Percentiles rank a stretch among this genome's conserved stretches.
phyloP scores from a whole-genome alignment of 495 filamentous ascomycete species.

The Lepraria neglecta region DNA sequence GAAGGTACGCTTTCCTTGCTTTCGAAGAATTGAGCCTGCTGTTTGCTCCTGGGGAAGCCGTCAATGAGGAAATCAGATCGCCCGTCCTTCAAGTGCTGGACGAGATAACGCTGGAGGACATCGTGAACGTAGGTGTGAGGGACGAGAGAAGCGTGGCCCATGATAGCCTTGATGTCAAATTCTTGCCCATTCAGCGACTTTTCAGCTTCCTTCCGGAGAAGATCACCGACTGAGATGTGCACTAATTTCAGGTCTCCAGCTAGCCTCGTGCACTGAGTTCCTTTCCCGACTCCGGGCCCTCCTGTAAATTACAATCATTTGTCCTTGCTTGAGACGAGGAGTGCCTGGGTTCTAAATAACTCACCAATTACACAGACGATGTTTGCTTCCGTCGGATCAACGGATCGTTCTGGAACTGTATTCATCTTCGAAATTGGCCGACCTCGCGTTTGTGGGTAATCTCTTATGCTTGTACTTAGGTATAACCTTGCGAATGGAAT shows the following conservation, averaged over 20 bases:
- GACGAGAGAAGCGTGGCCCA: conserved; percentile 11
- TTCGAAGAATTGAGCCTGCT: conserved; percentile 10
- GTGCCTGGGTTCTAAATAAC: background rate
- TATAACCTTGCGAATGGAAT: too few species aligned
- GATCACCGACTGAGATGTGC: conserved; percentile 36
- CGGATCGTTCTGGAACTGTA: too few species aligned
- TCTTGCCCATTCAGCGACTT: background rate
- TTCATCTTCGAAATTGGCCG: too few species aligned
- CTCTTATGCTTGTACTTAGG: too few species aligned
- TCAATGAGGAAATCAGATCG: conserved; percentile 5
- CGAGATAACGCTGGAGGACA: too few species aligned
- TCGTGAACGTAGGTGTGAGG: too few species aligned
- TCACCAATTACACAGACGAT: conserved; percentile 21
- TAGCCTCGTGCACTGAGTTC: conserved; percentile 33
- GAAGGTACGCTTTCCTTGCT: background rate
- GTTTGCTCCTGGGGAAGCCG: conserved; percentile 12
- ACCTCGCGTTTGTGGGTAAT: too few species aligned
- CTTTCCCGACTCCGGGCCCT: conserved; percentile 37
- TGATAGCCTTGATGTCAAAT: conserved; percentile 20
- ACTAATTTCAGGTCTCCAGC: conserved; percentile 10
- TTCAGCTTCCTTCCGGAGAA: conserved; percentile 29
- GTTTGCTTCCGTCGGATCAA: background rate
- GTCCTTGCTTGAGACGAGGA: background rate
- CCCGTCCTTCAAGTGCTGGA: background rate
- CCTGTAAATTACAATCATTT: conserved; percentile 20